Conservation (phyloP, 129 eudicot species). For the Lactuca saligna region DNA sequence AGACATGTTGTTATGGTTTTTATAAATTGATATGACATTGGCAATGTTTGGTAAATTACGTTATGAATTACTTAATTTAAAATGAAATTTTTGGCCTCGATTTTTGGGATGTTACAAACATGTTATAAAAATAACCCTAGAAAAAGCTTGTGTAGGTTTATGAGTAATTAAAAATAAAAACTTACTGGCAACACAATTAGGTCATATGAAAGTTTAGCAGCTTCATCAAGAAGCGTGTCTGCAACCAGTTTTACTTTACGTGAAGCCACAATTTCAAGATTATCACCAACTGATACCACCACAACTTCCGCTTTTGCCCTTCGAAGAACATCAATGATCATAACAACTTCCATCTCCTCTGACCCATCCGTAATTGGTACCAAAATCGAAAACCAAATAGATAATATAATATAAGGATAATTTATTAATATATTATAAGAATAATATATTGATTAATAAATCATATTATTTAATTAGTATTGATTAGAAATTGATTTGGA, state of each 20-base stretch:
- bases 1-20: too few relatives aligned
- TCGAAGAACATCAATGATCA: slow-evolving; percentile 83
- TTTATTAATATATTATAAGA: too few relatives aligned
- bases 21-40: too few relatives aligned
- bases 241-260: slow-evolving; percentile 88
- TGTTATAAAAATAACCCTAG: too few relatives aligned
- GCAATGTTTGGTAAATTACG: too few relatives aligned
- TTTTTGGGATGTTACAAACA: too few relatives aligned
- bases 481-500: too few relatives aligned
- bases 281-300: slow-evolving; percentile 87
- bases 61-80: too few relatives aligned
- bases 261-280: slow-evolving; percentile 72
- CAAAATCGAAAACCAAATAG: slow-evolving; percentile 50
- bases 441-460: too few relatives aligned
- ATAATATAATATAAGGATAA: too few relatives aligned
- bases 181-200: slow-evolving; percentile 89
- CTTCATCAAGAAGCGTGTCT: slow-evolving; percentile 81
- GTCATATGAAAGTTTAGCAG: slow-evolving; percentile 56
- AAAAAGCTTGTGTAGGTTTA: not conserved
- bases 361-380: slow-evolving; percentile 94
- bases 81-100: too few relatives aligned
- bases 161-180: not conserved
- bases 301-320: slow-evolving; percentile 85
- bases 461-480: too few relatives aligned
- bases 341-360: slow-evolving; percentile 97